phyloP scores from a whole-genome alignment of 371 early-diverging fungal species.

The Syncephalastrum monosporum region DNA sequence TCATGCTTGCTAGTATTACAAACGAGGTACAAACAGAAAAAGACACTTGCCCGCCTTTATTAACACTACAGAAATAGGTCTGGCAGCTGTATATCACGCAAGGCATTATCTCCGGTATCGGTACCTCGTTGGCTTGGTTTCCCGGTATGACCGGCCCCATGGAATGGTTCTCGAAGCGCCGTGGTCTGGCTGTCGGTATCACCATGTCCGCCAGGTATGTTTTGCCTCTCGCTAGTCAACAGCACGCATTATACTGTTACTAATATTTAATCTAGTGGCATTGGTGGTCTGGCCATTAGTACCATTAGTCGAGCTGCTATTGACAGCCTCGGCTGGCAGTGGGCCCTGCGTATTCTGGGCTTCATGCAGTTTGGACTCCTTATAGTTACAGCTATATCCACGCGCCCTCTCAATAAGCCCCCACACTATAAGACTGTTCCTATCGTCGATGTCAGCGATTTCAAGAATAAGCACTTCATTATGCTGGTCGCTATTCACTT shows the following conservation, averaged over 20 bases:
- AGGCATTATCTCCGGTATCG: constrained; percentile 21
- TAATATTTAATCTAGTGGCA: constrained; percentile 29
- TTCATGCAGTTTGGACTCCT: constrained; percentile 41
- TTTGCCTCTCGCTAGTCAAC: too few species aligned
- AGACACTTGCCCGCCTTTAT: not conserved
- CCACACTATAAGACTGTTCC: constrained; percentile 22
- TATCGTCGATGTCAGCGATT: constrained; percentile 29
- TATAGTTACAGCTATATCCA: constrained; percentile 6
- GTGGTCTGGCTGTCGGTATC: constrained; percentile 19
- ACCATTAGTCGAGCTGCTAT: constrained; percentile 55
- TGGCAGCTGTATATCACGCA: constrained; percentile 28
- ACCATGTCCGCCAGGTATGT: constrained; percentile 40
- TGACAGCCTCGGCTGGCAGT: constrained; percentile 48
- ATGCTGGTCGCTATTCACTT: constrained; percentile 28
- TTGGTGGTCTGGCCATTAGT: constrained; percentile 67
- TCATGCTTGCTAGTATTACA: constrained; percentile 23
- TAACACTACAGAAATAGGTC: constrained; percentile 8
- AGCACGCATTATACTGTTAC: not conserved
- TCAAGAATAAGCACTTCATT: constrained; percentile 27
- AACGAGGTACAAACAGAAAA: constrained; percentile 4
- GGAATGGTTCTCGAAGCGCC: constrained; percentile 16
- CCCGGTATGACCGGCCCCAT: constrained; percentile 15
- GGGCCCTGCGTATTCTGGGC: constrained; percentile 59
- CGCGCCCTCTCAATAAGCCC: constrained; percentile 12
- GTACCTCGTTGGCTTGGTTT: constrained; percentile 14